Percentiles rank a stretch among this genome's conserved stretches.
phyloP scores from a whole-genome alignment of 176 grass and related monocot species.

The Juncus inflexus region DNA sequence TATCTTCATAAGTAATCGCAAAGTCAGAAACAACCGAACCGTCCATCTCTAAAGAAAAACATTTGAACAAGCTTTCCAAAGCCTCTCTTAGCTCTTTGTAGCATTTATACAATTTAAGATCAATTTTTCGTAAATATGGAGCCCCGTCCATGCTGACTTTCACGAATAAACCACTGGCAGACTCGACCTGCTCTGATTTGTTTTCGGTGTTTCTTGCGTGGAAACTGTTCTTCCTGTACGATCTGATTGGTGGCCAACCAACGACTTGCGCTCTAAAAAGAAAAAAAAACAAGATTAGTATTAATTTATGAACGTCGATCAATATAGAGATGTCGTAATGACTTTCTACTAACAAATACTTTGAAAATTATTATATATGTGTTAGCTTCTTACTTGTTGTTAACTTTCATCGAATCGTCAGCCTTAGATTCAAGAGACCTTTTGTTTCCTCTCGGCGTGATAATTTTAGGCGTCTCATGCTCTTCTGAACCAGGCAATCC shows the following conservation, averaged over 20 bases:
- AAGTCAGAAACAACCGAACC: slow-evolving; percentile 36
- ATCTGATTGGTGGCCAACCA: slow-evolving; percentile 82
- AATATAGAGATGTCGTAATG: too few relatives aligned
- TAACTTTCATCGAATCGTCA: neutral
- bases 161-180: slow-evolving; percentile 34
- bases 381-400: neutral
- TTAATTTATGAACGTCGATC: neutral
- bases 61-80: slow-evolving; percentile 72
- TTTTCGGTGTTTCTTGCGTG: slow-evolving; percentile 35
- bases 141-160: slow-evolving; percentile 98
- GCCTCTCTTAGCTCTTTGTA: slow-evolving; percentile 84
- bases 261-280: slow-evolving; percentile 76
- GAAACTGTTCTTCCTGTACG: slow-evolving; percentile 90
- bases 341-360: too few relatives aligned
- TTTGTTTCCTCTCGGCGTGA: slow-evolving; percentile 13
- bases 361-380: neutral
- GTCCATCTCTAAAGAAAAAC: slow-evolving; percentile 43
- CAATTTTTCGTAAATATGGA: slow-evolving; percentile 75
- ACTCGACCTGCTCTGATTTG: slow-evolving; percentile 28
- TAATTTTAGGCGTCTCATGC: neutral
- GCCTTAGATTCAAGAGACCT: slow-evolving; percentile 8
- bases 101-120: slow-evolving; percentile 68
- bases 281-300: neutral
- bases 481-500: slow-evolving; percentile 65
- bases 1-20: slow-evolving; percentile 71